These are phyloP conservation scores for Pythium apleroticum DNA, from an alignment of 352 stramenopile species.

Conservation along the genomic window DNA sequence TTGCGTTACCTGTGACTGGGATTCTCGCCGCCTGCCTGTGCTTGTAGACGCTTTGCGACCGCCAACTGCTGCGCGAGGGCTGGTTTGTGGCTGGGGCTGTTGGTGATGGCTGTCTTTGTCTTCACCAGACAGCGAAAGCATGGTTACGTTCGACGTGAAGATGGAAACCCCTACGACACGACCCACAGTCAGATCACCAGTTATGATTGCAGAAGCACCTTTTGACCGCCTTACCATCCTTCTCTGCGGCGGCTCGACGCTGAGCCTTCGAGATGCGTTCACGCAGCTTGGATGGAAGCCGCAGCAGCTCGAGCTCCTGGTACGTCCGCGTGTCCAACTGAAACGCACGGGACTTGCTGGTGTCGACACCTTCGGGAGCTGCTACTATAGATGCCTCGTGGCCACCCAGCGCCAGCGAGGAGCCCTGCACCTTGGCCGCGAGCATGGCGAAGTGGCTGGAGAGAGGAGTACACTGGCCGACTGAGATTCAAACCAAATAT, in stretches of 20 bases:
- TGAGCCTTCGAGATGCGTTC: constrained; percentile 63
- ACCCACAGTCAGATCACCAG: too few relatives aligned
- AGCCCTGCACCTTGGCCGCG: not conserved
- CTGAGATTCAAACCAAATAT: not conserved
- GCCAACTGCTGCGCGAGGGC: not conserved
- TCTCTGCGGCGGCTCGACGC: constrained; percentile 59
- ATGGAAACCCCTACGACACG: constrained; percentile 56
- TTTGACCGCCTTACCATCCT: too few relatives aligned
- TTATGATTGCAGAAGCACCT: too few relatives aligned
- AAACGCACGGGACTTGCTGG: constrained; percentile 16
- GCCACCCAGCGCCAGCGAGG: not conserved
- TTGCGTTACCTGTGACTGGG: not conserved
- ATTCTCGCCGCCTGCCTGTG: not conserved
- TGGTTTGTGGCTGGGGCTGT: not conserved
- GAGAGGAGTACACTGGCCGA: not conserved
- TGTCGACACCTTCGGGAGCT: not conserved
- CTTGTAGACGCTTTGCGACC: not conserved
- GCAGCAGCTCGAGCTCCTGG: constrained; percentile 59
- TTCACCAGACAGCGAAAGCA: constrained; percentile 4
- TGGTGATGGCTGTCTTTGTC: constrained; percentile 20
- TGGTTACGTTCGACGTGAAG: constrained; percentile 32
- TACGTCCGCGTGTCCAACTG: constrained; percentile 56
- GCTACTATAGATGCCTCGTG: not conserved
- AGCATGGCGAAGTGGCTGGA: not conserved
- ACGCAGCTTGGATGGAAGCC: constrained; percentile 57